These are phyloP conservation scores for Quercus rubra DNA, from an alignment of 306 rosid species.

Conservation along the genomic window DNA sequence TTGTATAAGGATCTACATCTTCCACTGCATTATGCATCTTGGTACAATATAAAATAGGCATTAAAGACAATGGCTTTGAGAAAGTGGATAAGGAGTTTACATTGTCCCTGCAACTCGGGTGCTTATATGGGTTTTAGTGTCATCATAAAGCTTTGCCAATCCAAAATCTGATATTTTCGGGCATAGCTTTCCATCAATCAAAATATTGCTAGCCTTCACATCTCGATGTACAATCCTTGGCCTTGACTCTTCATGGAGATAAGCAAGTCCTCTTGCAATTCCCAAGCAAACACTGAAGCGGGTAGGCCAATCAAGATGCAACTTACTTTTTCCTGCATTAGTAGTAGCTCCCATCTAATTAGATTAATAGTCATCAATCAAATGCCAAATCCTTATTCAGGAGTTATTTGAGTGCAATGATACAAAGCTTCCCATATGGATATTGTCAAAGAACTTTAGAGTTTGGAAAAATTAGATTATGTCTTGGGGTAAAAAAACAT, in stretches of 20 bases:
- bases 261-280: slow-evolving; percentile 64
- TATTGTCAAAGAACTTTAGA: too few species aligned
- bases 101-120: slow-evolving; percentile 70
- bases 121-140: slow-evolving; percentile 70
- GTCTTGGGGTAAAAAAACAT: too few species aligned
- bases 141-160: slow-evolving; percentile 73
- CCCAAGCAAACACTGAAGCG: slow-evolving; percentile 68
- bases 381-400: too few species aligned
- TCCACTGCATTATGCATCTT: too few species aligned
- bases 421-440: too few species aligned
- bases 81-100: slow-evolving; percentile 26
- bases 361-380: too few species aligned
- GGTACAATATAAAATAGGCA: too few species aligned
- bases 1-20: too few species aligned
- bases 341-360: too few species aligned
- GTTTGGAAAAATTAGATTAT: too few species aligned
- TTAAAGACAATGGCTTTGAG: too few species aligned
- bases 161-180: slow-evolving; percentile 86
- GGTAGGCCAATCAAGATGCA: slow-evolving; percentile 55
- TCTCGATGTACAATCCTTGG: slow-evolving; percentile 74
- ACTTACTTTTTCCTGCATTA: slow-evolving; percentile 32
- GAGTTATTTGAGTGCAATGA: too few species aligned
- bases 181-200: slow-evolving; percentile 53
- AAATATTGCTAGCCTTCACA: slow-evolving; percentile 77
- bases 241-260: slow-evolving; percentile 72